Evolutionary conservation across 371 early-diverging fungal species (phyloP), one percentile per base, ranked within the genome.

Genomic region (Mucor circinelloides): DNA sequence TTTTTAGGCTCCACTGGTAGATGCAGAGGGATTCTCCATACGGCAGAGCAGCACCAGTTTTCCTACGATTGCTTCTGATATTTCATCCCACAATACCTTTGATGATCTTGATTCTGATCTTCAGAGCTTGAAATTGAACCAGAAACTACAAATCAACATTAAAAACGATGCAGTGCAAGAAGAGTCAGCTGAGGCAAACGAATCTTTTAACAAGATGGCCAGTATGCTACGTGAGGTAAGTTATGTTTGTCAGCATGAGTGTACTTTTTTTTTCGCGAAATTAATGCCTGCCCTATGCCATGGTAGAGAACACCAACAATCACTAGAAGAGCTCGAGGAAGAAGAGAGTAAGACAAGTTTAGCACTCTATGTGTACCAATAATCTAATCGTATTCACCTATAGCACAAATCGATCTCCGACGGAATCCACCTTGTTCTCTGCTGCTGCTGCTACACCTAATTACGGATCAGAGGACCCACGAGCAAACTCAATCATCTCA

Each of bases 1-100:
- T 55, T 13, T 34, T 55, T 32, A 67, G 67, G 38, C 55, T 10
- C 68, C 56, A 5, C 21, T 71, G 9, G 57, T 71, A 1, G 71
- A 71, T 25, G 32, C 60, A 25, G 71, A 71, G 48, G 71, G 71
- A 1, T 71, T 64, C 30, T 67, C 71, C 17, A 67, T 71, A 62
- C 71, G 67, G 13, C 46, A 59, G n/a, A 21, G 63, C 8, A 62
- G 23, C 19, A 31, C 38, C 19, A 50, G 59, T 23, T 36, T 21
- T 32, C 60, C 64, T 21, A 42, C 50, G 6, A 58, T 60, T 13
- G 56, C 60, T 3, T 71, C 67, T 21, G 67, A 67, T 50, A 25
- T 71, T 34, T 59, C 63, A 17, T 63, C 64, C 25, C 52, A 56
- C 19, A 58, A 71, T n/a, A 58, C 63, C 4, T 50, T 57, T 17